Conservation (phyloP, 805 yeast genomes). For the Alloascoidea africana region DNA sequence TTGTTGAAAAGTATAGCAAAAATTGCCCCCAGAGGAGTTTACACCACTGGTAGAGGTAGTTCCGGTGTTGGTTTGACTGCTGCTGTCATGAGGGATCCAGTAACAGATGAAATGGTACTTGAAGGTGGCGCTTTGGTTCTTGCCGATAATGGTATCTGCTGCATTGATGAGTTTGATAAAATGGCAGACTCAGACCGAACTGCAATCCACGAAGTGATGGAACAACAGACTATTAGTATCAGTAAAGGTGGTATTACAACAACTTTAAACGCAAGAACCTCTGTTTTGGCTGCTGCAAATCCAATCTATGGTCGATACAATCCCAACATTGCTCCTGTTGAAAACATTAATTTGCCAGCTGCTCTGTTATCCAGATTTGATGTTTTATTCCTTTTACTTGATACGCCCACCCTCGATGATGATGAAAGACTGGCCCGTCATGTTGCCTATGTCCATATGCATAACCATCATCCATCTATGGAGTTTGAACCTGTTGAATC, state of each 20-base stretch:
- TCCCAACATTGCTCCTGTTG: conserved; percentile 79
- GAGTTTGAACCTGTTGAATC: conserved; percentile 68
- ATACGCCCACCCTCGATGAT: conserved; percentile 61
- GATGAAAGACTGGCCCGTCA: conserved; percentile 86
- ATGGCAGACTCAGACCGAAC: conserved; percentile 97
- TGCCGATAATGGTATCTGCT: conserved; percentile 96
- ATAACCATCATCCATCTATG: conserved; percentile 64
- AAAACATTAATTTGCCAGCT: conserved; percentile 92
- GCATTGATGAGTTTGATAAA: conserved; percentile 97
- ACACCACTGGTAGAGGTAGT: conserved; percentile 97
- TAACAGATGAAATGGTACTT: conserved; percentile 95
- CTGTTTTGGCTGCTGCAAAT: conserved; percentile 96
- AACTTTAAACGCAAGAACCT: conserved; percentile 87
- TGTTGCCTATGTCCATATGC: conserved; percentile 93
- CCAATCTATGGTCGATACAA: conserved; percentile 93
- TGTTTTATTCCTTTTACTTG: conserved; percentile 72
- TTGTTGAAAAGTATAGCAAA: conserved; percentile 79
- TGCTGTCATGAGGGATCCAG: conserved; percentile 97
- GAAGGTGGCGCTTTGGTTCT: conserved; percentile 97
- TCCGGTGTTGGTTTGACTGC: conserved; percentile 99
- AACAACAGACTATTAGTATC: conserved; percentile 94
- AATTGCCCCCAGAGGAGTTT: conserved; percentile 91
- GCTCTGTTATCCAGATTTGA: conserved; percentile 93
- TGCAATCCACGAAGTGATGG: conserved; percentile 98
- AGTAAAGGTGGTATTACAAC: conserved; percentile 97